These are phyloP conservation scores for Nicotiana noctiflora DNA, from an alignment of 257 asterid species.

Conservation along the genomic window DNA sequence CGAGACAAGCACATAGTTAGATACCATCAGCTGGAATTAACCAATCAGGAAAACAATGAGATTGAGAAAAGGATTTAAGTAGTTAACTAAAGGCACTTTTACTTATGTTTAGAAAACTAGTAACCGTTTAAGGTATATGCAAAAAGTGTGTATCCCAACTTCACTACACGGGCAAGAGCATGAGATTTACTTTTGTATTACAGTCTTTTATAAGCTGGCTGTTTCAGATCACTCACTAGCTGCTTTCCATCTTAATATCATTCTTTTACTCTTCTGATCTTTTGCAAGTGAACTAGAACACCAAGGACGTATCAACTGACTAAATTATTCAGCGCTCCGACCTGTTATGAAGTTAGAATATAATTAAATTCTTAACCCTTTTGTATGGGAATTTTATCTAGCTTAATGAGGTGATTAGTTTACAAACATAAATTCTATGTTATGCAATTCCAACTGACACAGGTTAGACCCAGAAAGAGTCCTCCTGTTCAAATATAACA, in stretches of 20 bases:
- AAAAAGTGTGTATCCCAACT: background rate
- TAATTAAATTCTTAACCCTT: background rate
- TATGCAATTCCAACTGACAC: background rate
- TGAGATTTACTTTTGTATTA: background rate
- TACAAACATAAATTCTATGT: background rate
- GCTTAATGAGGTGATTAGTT: background rate
- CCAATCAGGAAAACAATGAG: background rate
- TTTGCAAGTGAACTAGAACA: background rate
- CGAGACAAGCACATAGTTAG: background rate
- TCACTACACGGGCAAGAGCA: background rate
- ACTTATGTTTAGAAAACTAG: background rate
- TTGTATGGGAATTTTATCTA: background rate
- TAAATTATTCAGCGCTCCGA: background rate
- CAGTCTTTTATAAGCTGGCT: background rate
- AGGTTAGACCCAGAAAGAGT: background rate
- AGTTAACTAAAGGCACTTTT: background rate
- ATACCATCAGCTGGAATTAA: background rate
- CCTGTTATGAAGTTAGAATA: constrained; percentile 1
- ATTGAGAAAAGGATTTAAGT: background rate
- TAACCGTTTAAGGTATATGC: background rate
- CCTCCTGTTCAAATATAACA: background rate
- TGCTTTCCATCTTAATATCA: background rate
- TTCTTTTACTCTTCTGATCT: background rate
- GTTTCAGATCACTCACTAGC: background rate
- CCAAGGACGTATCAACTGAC: background rate